Conservation (phyloP, 2,329 filamentous ascomycete species). For the Penicillium carneum region DNA sequence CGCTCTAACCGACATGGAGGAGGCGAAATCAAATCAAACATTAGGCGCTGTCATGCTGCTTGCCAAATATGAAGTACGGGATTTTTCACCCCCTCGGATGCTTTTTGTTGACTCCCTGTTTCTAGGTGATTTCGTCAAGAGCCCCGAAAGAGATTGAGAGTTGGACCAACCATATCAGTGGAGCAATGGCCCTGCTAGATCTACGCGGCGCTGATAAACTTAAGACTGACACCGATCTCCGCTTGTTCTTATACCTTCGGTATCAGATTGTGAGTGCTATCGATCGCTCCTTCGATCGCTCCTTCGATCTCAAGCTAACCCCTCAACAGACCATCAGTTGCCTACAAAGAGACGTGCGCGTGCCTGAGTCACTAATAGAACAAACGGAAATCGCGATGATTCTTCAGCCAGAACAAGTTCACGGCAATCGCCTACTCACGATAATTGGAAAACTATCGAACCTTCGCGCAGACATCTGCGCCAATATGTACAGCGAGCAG, state of each 20-base stretch:
- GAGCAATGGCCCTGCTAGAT: constrained; percentile 66
- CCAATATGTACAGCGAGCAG: constrained; percentile 35
- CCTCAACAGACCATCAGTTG: constrained; percentile 45
- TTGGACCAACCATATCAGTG: constrained; percentile 66
- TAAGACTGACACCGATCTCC: constrained; percentile 56
- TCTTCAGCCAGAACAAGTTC: constrained; percentile 39
- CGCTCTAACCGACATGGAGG: constrained; percentile 43
- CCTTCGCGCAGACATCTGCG: constrained; percentile 45
- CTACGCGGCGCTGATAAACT: constrained; percentile 50
- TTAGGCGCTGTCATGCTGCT: constrained; percentile 65
- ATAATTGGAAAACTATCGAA: constrained; percentile 43
- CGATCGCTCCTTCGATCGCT: no score
- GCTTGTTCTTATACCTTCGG: constrained; percentile 63
- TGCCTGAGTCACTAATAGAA: constrained; percentile 45
- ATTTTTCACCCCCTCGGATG: not conserved
- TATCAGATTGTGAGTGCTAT: constrained; percentile 61
- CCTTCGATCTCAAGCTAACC: constrained; percentile 14
- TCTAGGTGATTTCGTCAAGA: constrained; percentile 51
- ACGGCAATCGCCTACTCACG: constrained; percentile 41
- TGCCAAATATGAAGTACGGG: constrained; percentile 66
- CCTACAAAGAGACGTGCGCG: constrained; percentile 41
- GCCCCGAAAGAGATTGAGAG: constrained; percentile 57
- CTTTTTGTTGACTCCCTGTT: not conserved
- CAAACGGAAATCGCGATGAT: constrained; percentile 42
- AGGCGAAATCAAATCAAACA: constrained; percentile 53